phyloP scores from a whole-genome alignment of 108 stramenopile genomes.

The Mayamaea pseudoterrestris region DNA sequence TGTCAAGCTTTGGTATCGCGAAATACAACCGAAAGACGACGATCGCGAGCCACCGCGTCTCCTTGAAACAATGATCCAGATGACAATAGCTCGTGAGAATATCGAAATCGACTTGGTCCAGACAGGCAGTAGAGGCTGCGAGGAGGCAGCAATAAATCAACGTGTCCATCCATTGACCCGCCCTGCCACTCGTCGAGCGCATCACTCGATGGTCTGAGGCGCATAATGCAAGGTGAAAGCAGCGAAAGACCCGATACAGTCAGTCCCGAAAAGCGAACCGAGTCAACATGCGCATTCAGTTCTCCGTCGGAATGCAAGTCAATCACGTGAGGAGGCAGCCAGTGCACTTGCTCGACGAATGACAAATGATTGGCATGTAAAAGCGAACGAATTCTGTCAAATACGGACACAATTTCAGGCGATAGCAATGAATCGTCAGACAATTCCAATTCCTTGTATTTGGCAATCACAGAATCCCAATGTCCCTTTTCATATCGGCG shows the following conservation, averaged over 20 bases:
- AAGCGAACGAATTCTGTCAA: slow-evolving; percentile 32
- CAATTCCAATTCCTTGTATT: slow-evolving; percentile 77
- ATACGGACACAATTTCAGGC: slow-evolving; percentile 2
- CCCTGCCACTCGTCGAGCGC: slow-evolving; percentile 9
- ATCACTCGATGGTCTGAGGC: slow-evolving; percentile 46
- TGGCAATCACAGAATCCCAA: slow-evolving; percentile 83
- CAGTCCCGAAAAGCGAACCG: slow-evolving; percentile 78
- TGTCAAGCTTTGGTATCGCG: slow-evolving; percentile 36
- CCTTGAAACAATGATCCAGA: slow-evolving; percentile 29
- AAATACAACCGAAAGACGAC: slow-evolving; percentile 68
- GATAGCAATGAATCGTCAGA: slow-evolving; percentile 9
- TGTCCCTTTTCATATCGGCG: slow-evolving; percentile 62
- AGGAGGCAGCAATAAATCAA: slow-evolving; percentile 66
- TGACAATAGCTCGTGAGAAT: slow-evolving; percentile 60
- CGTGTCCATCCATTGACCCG: slow-evolving; percentile 17
- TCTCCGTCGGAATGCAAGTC: slow-evolving; percentile 63
- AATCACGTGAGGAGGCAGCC: slow-evolving; percentile 82
- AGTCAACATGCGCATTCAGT: slow-evolving; percentile 81
- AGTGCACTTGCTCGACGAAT: slow-evolving; percentile 15
- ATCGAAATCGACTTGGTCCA: slow-evolving; percentile 50
- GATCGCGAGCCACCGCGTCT: slow-evolving; percentile 30
- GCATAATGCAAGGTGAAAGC: slow-evolving; percentile 55
- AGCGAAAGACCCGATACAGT: slow-evolving; percentile 82
- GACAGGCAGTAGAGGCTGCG: slow-evolving; percentile 58
- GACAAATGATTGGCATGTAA: slow-evolving; percentile 31